These are phyloP conservation scores for Pythium volutum DNA, from an alignment of 352 stramenopile species.

Conservation along the genomic window DNA sequence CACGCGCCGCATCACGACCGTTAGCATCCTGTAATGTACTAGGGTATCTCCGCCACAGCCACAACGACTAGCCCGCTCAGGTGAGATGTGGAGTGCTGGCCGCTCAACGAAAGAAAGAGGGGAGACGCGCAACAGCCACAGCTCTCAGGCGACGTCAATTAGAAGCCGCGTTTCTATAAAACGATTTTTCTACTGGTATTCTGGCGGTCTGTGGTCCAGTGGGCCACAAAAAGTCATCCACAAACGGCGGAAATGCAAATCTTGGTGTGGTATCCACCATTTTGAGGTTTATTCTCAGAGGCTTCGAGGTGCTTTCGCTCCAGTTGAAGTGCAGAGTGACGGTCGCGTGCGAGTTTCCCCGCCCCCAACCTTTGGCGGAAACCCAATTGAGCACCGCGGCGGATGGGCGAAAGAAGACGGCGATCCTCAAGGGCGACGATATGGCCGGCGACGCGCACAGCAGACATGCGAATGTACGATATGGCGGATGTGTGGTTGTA, in stretches of 20 bases:
- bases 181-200: conserved; percentile 16
- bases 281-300: conserved; percentile 17
- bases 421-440: too few relatives aligned
- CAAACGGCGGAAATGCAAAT: conserved; percentile 12
- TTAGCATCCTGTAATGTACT: conserved; percentile 19
- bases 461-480: neutral
- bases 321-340: conserved; percentile 28
- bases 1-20: conserved; percentile 20
- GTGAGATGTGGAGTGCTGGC: conserved; percentile 17
- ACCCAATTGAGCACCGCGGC: too few relatives aligned
- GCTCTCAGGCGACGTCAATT: neutral
- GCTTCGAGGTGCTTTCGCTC: neutral
- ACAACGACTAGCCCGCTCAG: conserved; percentile 19
- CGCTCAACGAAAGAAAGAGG: neutral
- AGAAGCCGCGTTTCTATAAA: neutral
- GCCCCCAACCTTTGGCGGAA: too few relatives aligned
- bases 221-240: neutral
- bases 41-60: conserved; percentile 7
- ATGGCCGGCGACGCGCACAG: too few relatives aligned
- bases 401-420: too few relatives aligned
- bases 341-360: neutral
- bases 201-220: conserved; percentile 30
- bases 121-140: neutral
- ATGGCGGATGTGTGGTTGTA: neutral
- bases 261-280: conserved; percentile 14